These are phyloP conservation scores for Lodderomyces jiufengensis DNA, from an alignment of 1,139 yeast genomes.

Conservation along the genomic window DNA sequence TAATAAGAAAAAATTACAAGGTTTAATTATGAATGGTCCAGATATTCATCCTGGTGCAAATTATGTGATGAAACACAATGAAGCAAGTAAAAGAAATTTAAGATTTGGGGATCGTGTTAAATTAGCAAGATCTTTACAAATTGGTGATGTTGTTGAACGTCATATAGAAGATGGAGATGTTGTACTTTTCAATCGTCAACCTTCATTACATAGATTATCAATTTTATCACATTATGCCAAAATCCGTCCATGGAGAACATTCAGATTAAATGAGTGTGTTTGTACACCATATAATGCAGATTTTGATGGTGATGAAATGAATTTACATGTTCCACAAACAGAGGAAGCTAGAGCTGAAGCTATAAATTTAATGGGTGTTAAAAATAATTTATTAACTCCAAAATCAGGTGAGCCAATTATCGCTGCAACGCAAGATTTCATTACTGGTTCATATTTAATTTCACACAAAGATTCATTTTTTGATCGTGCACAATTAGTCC, in stretches of 20 bases:
- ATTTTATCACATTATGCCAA: constrained; percentile 95
- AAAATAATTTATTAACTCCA: constrained; percentile 90
- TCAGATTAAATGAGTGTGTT: constrained; percentile 96
- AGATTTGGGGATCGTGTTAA: constrained; percentile 83
- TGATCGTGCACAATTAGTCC: constrained; percentile 81
- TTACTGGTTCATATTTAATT: constrained; percentile 90
- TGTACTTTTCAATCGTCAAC: constrained; percentile 95
- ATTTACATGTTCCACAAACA: constrained; percentile 97
- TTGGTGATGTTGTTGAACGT: constrained; percentile 96
- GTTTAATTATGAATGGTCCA: constrained; percentile 79
- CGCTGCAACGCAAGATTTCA: constrained; percentile 99
- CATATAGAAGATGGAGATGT: constrained; percentile 97
- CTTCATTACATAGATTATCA: constrained; percentile 91
- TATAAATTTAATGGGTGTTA: constrained; percentile 95
- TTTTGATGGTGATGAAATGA: constrained; percentile 99
- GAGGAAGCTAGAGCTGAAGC: constrained; percentile 99
- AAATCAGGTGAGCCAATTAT: constrained; percentile 98
- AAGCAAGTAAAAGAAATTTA: constrained; percentile 80
- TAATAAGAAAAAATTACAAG: constrained; percentile 73
- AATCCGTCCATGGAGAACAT: constrained; percentile 97
- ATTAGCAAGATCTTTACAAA: constrained; percentile 68
- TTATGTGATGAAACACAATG: constrained; percentile 78
- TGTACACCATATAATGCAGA: constrained; percentile 99
- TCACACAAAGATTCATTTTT: constrained; percentile 92
- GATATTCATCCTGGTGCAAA: constrained; percentile 94